Evolutionary conservation across 305 asterid genomes (phyloP).

Genomic region (Fraxinus ornus): DNA sequence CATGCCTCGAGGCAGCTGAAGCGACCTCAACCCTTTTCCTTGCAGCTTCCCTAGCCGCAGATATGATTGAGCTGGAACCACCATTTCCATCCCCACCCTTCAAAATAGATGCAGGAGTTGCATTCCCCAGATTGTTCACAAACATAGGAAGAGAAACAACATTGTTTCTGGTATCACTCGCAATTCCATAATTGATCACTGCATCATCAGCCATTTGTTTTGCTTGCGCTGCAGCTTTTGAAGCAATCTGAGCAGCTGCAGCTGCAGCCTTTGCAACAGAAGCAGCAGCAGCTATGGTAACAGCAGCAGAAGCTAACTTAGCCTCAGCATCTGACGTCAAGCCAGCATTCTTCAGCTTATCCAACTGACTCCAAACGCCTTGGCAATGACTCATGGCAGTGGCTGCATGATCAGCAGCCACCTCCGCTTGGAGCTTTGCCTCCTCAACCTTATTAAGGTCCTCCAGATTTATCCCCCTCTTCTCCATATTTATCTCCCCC

Average conservation of each 20-base stretch:
- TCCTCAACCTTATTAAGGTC: slow-evolving; percentile 66
- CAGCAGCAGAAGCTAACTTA: slow-evolving; percentile 84
- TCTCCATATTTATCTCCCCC: slow-evolving; percentile 46
- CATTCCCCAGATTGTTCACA: slow-evolving; percentile 40
- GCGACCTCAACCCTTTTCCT: slow-evolving; percentile 90
- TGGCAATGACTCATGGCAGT: slow-evolving; percentile 79
- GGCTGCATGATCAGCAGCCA: slow-evolving; percentile 82
- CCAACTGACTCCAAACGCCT: slow-evolving; percentile 73
- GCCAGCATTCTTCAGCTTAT: slow-evolving; percentile 60
- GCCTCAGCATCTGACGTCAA: slow-evolving; percentile 66
- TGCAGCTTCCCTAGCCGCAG: slow-evolving; percentile 93
- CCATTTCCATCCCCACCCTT: slow-evolving; percentile 47
- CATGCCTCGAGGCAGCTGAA: slow-evolving; percentile 89
- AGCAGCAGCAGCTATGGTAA: slow-evolving; percentile 87
- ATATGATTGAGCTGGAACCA: slow-evolving; percentile 56
- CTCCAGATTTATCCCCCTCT: slow-evolving; percentile 39
- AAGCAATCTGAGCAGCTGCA: slow-evolving; percentile 96
- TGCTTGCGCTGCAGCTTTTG: slow-evolving; percentile 79
- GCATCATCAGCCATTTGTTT: slow-evolving; percentile 93
- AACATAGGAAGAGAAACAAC: slow-evolving; percentile 31
- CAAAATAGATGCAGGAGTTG: slow-evolving; percentile 60
- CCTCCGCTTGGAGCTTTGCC: slow-evolving; percentile 82
- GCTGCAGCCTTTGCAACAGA: slow-evolving; percentile 99
- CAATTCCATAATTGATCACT: slow-evolving; percentile 39
- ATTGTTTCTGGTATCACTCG: slow-evolving; percentile 28